Evolutionary conservation across 768 basidiomycete genomes (phyloP).

Genomic region (Tremella mesenterica): DNA sequence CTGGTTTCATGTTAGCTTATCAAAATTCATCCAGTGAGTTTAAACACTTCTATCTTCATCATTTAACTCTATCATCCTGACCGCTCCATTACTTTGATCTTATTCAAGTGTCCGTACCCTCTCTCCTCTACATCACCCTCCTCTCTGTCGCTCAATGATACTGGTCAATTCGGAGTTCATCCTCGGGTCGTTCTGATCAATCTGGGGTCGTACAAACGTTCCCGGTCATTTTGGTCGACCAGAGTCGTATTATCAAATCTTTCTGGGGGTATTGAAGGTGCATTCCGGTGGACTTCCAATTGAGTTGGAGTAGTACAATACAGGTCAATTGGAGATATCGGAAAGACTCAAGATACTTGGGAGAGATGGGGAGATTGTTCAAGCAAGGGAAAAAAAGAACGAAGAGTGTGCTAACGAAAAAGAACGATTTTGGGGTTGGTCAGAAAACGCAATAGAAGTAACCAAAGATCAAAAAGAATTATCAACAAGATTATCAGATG

Average conservation of each 20-base stretch:
- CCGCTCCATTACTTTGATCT: neutral
- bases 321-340: no score
- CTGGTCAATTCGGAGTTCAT: no score
- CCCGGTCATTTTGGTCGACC: no score
- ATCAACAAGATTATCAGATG: slow-evolving; percentile 61
- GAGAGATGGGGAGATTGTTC: no score
- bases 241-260: no score
- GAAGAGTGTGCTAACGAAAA: neutral
- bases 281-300: no score
- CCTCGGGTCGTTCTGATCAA: no score
- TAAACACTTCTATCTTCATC: neutral
- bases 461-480: slow-evolving; percentile 70
- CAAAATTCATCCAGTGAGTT: slow-evolving; percentile 75
- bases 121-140: neutral
- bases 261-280: no score
- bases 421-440: slow-evolving; percentile 41
- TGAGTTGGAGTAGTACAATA: no score
- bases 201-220: no score
- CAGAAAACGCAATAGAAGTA: slow-evolving; percentile 56
- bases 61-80: neutral
- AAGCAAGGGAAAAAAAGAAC: no score
- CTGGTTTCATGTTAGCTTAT: slow-evolving; percentile 88
- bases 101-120: neutral
- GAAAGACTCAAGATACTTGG: no score
- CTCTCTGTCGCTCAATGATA: neutral